A percentile compares a stretch with the other conserved stretches of the same genome.
phyloP scores from a whole-genome alignment of 2,329 filamentous ascomycete genomes.

The Dryadomyces sulphureus region DNA sequence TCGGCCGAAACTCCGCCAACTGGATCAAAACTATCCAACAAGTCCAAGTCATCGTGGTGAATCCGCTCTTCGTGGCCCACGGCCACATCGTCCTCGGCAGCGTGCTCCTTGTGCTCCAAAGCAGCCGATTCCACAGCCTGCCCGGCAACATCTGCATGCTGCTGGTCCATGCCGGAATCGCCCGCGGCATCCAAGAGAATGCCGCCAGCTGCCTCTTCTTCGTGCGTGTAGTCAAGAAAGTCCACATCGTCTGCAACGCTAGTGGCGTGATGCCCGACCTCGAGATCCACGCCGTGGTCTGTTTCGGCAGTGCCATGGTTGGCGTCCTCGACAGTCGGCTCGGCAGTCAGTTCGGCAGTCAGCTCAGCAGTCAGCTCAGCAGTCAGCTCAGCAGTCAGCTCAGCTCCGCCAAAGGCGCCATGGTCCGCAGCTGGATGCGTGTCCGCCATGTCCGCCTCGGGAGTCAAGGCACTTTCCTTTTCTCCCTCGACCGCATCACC shows the following conservation, averaged over 20 bases:
- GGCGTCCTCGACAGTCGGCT: no score
- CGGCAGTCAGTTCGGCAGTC: no score
- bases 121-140: no score
- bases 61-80: not conserved
- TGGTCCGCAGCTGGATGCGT: not conserved
- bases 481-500: slow-evolving; percentile 1
- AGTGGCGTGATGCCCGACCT: not conserved
- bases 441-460: not conserved
- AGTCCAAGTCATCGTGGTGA: slow-evolving; percentile 6
- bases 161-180: not conserved
- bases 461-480: not conserved
- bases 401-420: not conserved
- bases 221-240: slow-evolving; percentile 5
- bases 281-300: not conserved
- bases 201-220: slow-evolving; percentile 7
- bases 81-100: not conserved
- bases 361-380: no score
- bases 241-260: not conserved
- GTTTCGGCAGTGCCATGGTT: no score
- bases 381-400: not conserved
- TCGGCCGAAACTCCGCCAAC: not conserved
- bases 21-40: slow-evolving; percentile 4
- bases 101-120: no score
- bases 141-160: not conserved
- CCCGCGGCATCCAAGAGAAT: not conserved